Conservation (phyloP, 164 flowering plant genomes). For the Tinospora cordifolia region DNA sequence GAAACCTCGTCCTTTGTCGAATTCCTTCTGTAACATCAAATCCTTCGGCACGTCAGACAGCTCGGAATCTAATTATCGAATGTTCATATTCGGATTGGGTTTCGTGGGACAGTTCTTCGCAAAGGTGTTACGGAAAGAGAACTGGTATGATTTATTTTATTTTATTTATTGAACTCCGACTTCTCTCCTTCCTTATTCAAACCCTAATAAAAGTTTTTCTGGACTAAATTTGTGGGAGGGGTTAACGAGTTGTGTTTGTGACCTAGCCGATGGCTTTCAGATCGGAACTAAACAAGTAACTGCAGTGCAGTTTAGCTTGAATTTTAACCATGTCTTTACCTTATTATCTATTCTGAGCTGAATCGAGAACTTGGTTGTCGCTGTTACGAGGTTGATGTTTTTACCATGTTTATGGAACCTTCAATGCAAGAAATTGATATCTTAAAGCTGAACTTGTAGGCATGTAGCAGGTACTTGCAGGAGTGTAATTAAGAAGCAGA, state of each 20-base stretch:
- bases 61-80: constrained; percentile 19
- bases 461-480: constrained; percentile 66
- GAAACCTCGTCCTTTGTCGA: neutral
- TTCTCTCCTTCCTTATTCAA: neutral
- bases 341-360: no score
- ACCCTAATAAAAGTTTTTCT: neutral
- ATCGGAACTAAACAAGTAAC: no score
- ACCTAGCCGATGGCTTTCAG: no score
- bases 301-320: no score
- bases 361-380: no score
- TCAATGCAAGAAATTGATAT: neutral
- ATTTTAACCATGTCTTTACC: no score
- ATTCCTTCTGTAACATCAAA: neutral
- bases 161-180: no score
- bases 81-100: constrained; percentile 74
- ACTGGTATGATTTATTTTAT: constrained; percentile 38
- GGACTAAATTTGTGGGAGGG: neutral
- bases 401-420: neutral
- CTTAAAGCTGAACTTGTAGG: constrained; percentile 33
- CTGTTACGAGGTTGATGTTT: no score
- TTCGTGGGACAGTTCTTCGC: constrained; percentile 62
- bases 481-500: constrained; percentile 45
- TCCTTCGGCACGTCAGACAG: neutral
- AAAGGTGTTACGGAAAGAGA: constrained; percentile 35
- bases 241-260: no score